Evolutionary conservation across 2,329 filamentous ascomycete genomes (phyloP), one percentile per base, ranked within the genome.

Genomic region (Rhinocladiella mackenziei): DNA sequence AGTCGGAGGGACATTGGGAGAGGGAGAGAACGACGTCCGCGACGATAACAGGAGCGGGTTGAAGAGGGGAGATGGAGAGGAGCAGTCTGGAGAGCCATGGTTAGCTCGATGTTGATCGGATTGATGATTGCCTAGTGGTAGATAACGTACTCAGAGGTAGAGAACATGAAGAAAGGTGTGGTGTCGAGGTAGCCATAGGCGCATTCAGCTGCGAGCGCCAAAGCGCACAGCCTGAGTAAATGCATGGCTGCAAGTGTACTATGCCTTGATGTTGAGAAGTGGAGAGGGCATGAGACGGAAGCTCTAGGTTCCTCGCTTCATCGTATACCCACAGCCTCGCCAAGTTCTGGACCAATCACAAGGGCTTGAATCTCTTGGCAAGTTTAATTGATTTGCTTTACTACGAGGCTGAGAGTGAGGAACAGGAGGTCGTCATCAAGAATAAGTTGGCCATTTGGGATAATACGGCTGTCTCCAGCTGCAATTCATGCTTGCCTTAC

Each of bases 91-190:
- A 40, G 15, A 19, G 40, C 6, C 22, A 23, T 35, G 29, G 20
- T 48, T 25, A 47, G 45, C 40, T 20, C 25, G 20, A 13, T 7
- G 14, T 13, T 41, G 22, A 25, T 23, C 17, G 26, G n/a, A n/a
- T n/a, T n/a, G n/a, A n/a, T n/a, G 19, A 25, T 35, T 42, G 48
- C 41, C 9, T 31, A 32, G 32, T n/a, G 23, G 43, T 19, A 22
- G 20, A n/a, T 32, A 17, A 56, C 83, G 60, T 82, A 95, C 89
- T 82, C 73, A 51, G 84, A 77, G 33, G 84, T 91, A 22, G 91
- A 96, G 65, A 94, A 83, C 55, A 96, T 71, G 62, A 95, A 77
- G 66, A 95, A 92, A 13, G 92, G 91, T 42, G 87, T 89, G 2
- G 89, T 88, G 66, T 95, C 84, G 28, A 55, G 45, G 43, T 57